Base-by-base conservation (phyloP, 306 rosid species). In the Trifolium subterraneum region DNA sequence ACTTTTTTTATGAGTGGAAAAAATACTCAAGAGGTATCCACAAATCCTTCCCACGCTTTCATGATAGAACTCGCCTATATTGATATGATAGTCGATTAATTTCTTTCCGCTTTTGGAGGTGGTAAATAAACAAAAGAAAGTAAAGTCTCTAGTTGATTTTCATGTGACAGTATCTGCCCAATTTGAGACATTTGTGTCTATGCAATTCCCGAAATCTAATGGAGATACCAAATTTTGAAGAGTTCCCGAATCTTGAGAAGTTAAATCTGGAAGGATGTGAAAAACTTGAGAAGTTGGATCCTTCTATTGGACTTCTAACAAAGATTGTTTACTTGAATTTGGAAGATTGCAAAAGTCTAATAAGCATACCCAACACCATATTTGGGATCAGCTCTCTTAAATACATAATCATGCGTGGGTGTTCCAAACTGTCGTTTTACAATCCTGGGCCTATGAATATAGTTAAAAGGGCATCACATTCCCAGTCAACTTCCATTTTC, bases 121-220 rank as follows among this genome's bases (percentile, higher is more conserved):
- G n/a, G n/a, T n/a, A n/a, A n/a, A n/a, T n/a, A n/a, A n/a, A n/a
- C n/a, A n/a, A n/a, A n/a, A 29, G 3, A 29, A 29, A 29, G 5
- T 2, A 23, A 23, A 1, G n/a, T n/a, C n/a, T n/a, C n/a, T n/a
- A n/a, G n/a, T n/a, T n/a, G 4, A 3, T 41, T 41, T 41, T 41
- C 12, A 41, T 41, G 45, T 41, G 14, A 39, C 48, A 44, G n/a
- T 4, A 44, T 12, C n/a, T 44, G 1, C 50, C 50, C 50, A 44
- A 44, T 44, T 44, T 44, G 14, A 44, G 16, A 13, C 1, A 4
- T 2, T 13, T 44, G 50, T 5, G 12, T 44, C 50, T 23, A 1
- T 1, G 2, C 2, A 1, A 25, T 4, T 4, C n/a, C 1, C 0
- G 0, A 4, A 4, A 44, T 12, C 14, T 44, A 12, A 3, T 1